Conservation (phyloP, 768 basidiomycete genomes). For the Megacollybia marginata region DNA sequence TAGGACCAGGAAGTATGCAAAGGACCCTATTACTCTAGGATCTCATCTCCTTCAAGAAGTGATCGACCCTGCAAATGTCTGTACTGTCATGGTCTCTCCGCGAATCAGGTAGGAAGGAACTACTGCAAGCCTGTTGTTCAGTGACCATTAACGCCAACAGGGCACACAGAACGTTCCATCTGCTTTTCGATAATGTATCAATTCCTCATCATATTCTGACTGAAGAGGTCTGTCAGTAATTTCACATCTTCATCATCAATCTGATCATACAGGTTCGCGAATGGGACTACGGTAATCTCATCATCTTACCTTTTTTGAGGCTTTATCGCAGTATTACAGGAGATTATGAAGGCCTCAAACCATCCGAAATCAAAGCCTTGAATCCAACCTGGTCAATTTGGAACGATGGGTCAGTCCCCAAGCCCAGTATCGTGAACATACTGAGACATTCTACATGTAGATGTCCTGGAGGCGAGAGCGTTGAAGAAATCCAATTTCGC, state of each 20-base stretch:
- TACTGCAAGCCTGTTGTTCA: too few species aligned
- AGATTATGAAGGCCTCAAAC: conserved; percentile 76
- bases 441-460: conserved; percentile 26
- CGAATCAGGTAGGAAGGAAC: conserved; percentile 25
- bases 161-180: conserved; percentile 79
- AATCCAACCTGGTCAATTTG: conserved; percentile 73
- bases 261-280: conserved; percentile 49
- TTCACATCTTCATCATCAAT: not conserved
- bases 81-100: conserved; percentile 78
- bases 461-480: conserved; percentile 85
- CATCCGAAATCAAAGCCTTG: conserved; percentile 67
- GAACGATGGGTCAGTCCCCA: conserved; percentile 59
- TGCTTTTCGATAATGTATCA: conserved; percentile 54
- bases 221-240: conserved; percentile 37
- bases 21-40: not conserved
- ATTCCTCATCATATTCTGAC: conserved; percentile 49
- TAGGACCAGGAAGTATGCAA: conserved; percentile 71
- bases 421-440: not conserved
- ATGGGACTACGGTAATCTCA: conserved; percentile 69
- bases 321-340: conserved; percentile 29
- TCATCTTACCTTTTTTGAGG: not conserved
- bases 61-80: conserved; percentile 75
- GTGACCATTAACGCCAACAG: conserved; percentile 25
- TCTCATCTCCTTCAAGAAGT: conserved; percentile 35
- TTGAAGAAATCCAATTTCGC: conserved; percentile 68